phyloP scores from a whole-genome alignment of 371 early-diverging fungal genomes.

The Apophysomyces trapeziformis region DNA sequence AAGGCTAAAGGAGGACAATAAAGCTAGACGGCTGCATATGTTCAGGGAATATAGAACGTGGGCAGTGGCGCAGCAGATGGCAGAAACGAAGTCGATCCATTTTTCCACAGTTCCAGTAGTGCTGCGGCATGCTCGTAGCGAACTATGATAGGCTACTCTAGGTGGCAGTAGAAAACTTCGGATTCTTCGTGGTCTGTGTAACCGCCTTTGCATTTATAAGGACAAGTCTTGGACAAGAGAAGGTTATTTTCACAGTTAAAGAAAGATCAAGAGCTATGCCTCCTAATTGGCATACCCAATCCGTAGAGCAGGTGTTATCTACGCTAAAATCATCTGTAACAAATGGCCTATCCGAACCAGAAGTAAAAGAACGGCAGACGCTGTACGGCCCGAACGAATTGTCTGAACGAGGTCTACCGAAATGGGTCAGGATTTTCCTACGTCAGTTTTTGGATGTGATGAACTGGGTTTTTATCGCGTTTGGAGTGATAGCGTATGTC shows the following conservation, averaged over 20 bases:
- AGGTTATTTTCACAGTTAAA: neutral
- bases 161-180: no score
- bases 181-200: no score
- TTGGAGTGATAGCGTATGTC: constrained; percentile 60
- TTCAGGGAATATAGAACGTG: neutral
- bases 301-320: constrained; percentile 57
- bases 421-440: constrained; percentile 72
- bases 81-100: neutral
- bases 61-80: neutral
- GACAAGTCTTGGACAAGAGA: neutral
- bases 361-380: constrained; percentile 53
- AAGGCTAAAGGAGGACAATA: neutral
- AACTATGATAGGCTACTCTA: no score
- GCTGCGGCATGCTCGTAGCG: neutral
- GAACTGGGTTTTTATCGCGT: constrained; percentile 80
- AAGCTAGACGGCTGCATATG: neutral
- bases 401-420: constrained; percentile 60
- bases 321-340: constrained; percentile 58
- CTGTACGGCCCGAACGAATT: constrained; percentile 81
- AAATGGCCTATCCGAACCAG: constrained; percentile 65
- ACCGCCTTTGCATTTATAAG: no score
- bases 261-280: constrained; percentile 7
- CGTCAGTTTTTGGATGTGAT: constrained; percentile 85
- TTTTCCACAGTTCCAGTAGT: neutral
- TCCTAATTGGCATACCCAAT: constrained; percentile 46